Conservation (phyloP, 345 rosid species). For the Eucalyptus regnans region DNA sequence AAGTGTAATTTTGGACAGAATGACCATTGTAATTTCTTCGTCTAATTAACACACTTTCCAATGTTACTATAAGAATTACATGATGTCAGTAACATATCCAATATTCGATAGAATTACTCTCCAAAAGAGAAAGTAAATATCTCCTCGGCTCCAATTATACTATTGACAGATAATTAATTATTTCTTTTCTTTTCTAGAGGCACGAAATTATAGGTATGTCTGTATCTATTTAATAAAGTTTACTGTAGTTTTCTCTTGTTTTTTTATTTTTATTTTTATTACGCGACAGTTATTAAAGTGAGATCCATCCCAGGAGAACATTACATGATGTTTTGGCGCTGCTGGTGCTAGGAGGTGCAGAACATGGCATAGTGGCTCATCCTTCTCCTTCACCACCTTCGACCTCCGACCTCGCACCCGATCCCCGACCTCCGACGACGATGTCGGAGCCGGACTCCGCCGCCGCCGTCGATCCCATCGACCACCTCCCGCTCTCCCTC, state of each 20-base stretch:
- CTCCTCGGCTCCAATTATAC: neutral
- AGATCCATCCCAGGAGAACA: neutral
- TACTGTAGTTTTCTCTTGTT: neutral
- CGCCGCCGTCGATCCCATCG: conserved; percentile 19
- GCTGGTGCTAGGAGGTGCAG: neutral
- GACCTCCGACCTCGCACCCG: neutral
- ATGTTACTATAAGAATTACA: neutral
- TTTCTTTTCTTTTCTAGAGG: neutral
- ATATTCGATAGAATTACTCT: neutral
- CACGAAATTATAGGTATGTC: neutral
- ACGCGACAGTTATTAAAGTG: neutral
- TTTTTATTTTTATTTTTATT: neutral
- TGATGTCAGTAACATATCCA: neutral
- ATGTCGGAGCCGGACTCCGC: conserved; percentile 1
- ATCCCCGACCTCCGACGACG: neutral
- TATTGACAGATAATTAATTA: neutral
- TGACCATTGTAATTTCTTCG: neutral
- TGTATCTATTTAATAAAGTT: neutral
- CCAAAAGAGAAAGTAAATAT: neutral
- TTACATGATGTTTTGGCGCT: neutral
- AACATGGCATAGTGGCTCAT: neutral
- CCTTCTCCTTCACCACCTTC: neutral
- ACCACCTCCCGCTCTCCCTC: conserved; percentile 49
- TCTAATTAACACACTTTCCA: neutral
- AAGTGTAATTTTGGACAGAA: neutral